These are phyloP conservation scores for Penicillium carneum DNA, from an alignment of 2,329 filamentous ascomycete genomes.

Conservation along the genomic window DNA sequence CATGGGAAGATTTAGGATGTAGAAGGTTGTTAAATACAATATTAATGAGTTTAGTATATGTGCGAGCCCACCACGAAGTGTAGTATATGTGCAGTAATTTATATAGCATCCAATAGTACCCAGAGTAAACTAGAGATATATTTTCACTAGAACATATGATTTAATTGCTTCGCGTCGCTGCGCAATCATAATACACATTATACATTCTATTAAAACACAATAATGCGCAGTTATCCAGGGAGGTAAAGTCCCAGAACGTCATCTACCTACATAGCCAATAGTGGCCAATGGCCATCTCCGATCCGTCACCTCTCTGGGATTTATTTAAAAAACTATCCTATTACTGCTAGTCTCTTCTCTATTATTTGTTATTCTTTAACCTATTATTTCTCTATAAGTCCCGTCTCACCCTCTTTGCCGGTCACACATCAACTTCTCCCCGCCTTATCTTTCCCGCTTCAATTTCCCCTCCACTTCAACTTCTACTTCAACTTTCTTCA, in stretches of 20 bases:
- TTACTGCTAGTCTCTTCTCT: neutral
- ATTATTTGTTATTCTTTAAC: neutral
- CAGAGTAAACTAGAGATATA: neutral
- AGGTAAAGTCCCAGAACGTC: neutral
- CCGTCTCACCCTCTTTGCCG: neutral
- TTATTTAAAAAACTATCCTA: neutral
- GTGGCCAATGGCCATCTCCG: neutral
- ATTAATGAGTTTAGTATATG: neutral
- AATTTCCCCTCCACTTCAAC: constrained; percentile 9
- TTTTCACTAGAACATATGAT: neutral
- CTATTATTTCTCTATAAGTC: too few relatives aligned
- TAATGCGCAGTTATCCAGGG: neutral
- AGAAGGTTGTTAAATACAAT: neutral
- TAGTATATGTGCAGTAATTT: neutral
- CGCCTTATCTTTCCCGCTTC: constrained; percentile 19
- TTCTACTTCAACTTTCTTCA: constrained; percentile 5
- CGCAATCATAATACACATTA: neutral
- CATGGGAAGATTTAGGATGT: neutral
- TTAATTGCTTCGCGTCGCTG: too few relatives aligned
- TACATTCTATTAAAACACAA: neutral
- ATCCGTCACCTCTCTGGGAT: neutral
- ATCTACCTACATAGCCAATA: constrained; percentile 2
- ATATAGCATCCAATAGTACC: too few relatives aligned
- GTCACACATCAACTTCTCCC: constrained; percentile 14
- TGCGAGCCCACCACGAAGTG: neutral